Conservation (phyloP, 306 rosid species). For the Lathyrus oleraceus region DNA sequence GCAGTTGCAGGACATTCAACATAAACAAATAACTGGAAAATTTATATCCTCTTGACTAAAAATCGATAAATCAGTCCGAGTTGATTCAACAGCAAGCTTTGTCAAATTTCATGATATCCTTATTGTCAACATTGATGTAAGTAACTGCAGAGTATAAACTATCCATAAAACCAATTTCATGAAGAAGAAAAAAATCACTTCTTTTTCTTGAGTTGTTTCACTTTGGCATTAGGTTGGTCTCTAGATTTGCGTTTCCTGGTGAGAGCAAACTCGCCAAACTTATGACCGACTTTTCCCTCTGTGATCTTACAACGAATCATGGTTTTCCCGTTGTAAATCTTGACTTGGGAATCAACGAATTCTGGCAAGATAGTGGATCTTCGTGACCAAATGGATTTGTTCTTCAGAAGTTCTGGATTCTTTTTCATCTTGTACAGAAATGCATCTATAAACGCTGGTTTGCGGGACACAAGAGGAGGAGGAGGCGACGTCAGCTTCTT, state of each 20-base stretch:
- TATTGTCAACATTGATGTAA: conserved; percentile 19
- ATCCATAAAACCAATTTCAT: not conserved
- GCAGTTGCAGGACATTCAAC: conserved; percentile 1
- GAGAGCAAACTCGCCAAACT: conserved; percentile 48
- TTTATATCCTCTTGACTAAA: conserved; percentile 11
- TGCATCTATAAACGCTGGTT: conserved; percentile 39
- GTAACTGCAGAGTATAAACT: not conserved
- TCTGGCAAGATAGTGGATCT: conserved; percentile 46
- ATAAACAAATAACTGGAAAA: not conserved
- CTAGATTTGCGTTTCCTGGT: conserved; percentile 45
- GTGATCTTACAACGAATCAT: conserved; percentile 41
- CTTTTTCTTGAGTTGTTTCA: conserved; percentile 44
- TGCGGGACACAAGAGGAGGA: conserved; percentile 15
- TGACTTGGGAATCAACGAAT: conserved; percentile 40
- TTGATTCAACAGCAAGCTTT: conserved; percentile 9
- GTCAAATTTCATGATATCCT: conserved; percentile 21
- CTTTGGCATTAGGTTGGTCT: conserved; percentile 40
- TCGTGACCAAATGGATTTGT: conserved; percentile 45
- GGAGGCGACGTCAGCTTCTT: conserved; percentile 20
- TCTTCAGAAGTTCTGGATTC: conserved; percentile 35
- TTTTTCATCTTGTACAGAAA: conserved; percentile 44
- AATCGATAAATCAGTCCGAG: not conserved
- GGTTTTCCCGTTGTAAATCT: conserved; percentile 49
- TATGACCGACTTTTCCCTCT: conserved; percentile 48
- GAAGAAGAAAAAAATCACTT: conserved; percentile 30